Conservation (phyloP, 768 basidiomycete species). For the Macrolepiota albuminosa region DNA sequence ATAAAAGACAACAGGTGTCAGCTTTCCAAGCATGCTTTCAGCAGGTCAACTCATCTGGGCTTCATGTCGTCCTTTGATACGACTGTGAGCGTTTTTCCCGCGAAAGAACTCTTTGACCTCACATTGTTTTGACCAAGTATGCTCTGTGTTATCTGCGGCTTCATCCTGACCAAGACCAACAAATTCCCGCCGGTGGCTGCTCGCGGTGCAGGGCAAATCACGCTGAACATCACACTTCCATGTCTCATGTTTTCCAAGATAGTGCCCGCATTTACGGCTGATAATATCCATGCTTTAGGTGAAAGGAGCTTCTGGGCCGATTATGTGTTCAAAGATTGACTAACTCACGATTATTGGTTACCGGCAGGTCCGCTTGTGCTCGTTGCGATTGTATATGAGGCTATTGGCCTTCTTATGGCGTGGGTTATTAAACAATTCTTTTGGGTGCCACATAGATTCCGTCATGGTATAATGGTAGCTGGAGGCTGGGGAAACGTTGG, state of each 20-base stretch:
- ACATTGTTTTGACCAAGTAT: slow-evolving; percentile 31
- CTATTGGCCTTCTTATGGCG: slow-evolving; percentile 47
- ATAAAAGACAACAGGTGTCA: neutral
- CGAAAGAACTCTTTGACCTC: neutral
- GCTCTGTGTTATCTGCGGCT: slow-evolving; percentile 50
- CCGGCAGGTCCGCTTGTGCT: slow-evolving; percentile 56
- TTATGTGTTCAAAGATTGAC: neutral
- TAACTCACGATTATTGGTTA: neutral
- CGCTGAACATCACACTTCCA: slow-evolving; percentile 61
- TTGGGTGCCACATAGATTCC: slow-evolving; percentile 76
- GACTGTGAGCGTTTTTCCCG: slow-evolving; percentile 38
- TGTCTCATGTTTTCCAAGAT: slow-evolving; percentile 70
- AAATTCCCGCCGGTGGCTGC: slow-evolving; percentile 57
- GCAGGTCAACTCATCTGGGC: slow-evolving; percentile 56
- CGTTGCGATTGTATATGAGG: slow-evolving; percentile 56
- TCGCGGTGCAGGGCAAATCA: slow-evolving; percentile 53
- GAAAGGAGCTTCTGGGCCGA: slow-evolving; percentile 7
- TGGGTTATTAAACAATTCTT: slow-evolving; percentile 57
- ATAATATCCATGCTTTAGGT: slow-evolving; percentile 56
- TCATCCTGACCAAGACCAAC: slow-evolving; percentile 53
- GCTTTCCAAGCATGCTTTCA: slow-evolving; percentile 21
- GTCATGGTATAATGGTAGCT: slow-evolving; percentile 64
- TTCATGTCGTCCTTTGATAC: slow-evolving; percentile 53
- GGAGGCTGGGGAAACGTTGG: slow-evolving; percentile 69
- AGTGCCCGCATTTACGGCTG: slow-evolving; percentile 55